Evolutionary conservation across 495 filamentous ascomycete species (phyloP).

Genomic region (Bombardia bombarda): DNA sequence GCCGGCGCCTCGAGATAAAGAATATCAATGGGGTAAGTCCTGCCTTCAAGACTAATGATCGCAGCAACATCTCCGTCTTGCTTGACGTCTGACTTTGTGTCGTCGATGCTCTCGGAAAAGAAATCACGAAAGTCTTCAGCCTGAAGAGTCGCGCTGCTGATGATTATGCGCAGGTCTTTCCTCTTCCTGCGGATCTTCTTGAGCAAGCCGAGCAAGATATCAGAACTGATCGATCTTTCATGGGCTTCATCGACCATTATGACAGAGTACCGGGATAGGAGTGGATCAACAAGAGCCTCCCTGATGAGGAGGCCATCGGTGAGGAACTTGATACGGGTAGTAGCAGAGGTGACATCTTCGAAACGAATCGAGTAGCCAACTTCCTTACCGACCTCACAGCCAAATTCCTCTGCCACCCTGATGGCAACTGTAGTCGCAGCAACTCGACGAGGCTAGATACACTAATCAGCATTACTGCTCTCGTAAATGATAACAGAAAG

Average conservation of each 20-base stretch:
- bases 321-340: constrained; percentile 89
- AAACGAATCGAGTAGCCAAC: constrained; percentile 97
- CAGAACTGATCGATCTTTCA: constrained; percentile 89
- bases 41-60: constrained; percentile 85
- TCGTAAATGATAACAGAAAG: background rate
- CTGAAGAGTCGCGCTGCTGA: constrained; percentile 91
- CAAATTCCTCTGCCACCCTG: constrained; percentile 88
- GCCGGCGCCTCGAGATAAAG: constrained; percentile 74
- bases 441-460: constrained; percentile 70
- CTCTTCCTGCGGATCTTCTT: constrained; percentile 86
- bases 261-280: constrained; percentile 87
- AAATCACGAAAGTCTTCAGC: constrained; percentile 83
- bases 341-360: constrained; percentile 85
- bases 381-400: constrained; percentile 84
- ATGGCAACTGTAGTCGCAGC: constrained; percentile 88
- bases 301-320: constrained; percentile 92
- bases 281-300: constrained; percentile 88
- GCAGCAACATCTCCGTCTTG: constrained; percentile 42
- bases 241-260: constrained; percentile 99
- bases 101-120: constrained; percentile 50
- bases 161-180: constrained; percentile 76
- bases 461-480: too few relatives aligned
- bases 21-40: constrained; percentile 86
- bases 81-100: constrained; percentile 34
- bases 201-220: constrained; percentile 85